Base-by-base conservation (phyloP, 331 rosid species). In the Malus hybrid region DNA sequence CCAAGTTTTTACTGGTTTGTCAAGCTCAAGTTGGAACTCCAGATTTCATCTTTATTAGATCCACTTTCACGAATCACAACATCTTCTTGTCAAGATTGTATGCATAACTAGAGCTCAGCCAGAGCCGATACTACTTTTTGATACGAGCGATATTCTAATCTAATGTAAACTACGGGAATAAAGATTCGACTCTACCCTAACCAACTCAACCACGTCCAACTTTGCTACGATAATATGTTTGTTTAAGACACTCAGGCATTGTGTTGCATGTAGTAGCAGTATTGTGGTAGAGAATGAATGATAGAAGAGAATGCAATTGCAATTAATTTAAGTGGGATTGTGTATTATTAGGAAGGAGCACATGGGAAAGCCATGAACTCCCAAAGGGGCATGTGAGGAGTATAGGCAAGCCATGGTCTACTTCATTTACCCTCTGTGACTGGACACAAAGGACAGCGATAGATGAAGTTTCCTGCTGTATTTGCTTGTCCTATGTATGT, bases 391-490 rank as follows among this genome's bases (percentile, higher is more conserved):
- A 76, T 89, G 88, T 87, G 91, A 50, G 3, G 56, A 80, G 74
- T 50, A 29, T 81, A 31, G 82, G 65, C 77, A 63, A 79, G 5
- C 72, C 69, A 81, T 80, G 70, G 73, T 77, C 77, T 65, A 64
- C 73, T 76, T 46, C 18, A 74, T 79, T 69, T 67, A 62, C 48
- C 71, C 80, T 42, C 44, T 36, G 44, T 36, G 44, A 8, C 60
- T 66, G 18, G 74, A 69, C 79, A 78, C 70, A 57, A 77, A 75
- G 65, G 89, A 89, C 75, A 64, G 89, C 8, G 89, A 89, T 81
- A 57, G 89, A 86, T 78, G 86, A 92, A 80, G 84, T 76, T 70
- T 80, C 84, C 75, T 10, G 68, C 82, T 77, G 79, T 77, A 56
- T 76, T 79, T 77, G 60, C 71, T 84, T 81, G 88, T 83, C 86